Evolutionary conservation across 208 protist genomes (phyloP), one percentile per base, ranked within the genome.

Genomic region (Wallacemonas sp.): DNA sequence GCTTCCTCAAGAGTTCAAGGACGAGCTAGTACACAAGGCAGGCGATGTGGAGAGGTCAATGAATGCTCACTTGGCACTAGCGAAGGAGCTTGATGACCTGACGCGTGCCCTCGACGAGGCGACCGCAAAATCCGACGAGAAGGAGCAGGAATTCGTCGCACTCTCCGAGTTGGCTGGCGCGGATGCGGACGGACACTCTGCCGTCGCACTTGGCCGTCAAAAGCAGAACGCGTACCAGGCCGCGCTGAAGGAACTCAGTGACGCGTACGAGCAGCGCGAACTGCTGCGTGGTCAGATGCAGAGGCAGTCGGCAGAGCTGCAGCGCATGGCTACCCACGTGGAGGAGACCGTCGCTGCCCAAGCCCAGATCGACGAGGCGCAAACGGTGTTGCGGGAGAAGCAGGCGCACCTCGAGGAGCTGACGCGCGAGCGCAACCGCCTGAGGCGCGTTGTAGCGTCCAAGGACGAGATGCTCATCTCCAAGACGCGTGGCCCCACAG

Each of bases 401-500:
- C 50, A 65, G 55, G 73, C 54, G 27, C 72, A 83, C 52, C 66
- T 89, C 41, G 39, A 61, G 12, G 76, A 77, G 48, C 70, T 89
- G 36, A 67, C 70, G 19, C 53, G 55, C 26, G 81, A 87, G 63
- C 68, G 68, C 26, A 29, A 67, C 21, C 38, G 54, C 26, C 13
- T 82, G 26, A n/a, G 70, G 57, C 80, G 73, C 50, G 59, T 45
- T 3, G 69, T 81, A 21, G 38, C 50, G 19, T 63, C 74, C 50
- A 87, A 83, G 59, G 83, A 92, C 46, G 66, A 71, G 52, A 76
- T 79, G 22, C 66, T 86, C 41, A 66, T 77, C 8, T 87, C 78
- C 58, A 75, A 76, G 60, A 54, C 70, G 29, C 60, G 19, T 1
- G 77, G 73, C 55, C 66, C 63, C 10, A 77, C 81, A 12, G 68